A percentile compares a stretch with the other conserved stretches of the same genome.
phyloP scores from a whole-genome alignment of 352 stramenopile genomes.

The Bremia lactucae region DNA sequence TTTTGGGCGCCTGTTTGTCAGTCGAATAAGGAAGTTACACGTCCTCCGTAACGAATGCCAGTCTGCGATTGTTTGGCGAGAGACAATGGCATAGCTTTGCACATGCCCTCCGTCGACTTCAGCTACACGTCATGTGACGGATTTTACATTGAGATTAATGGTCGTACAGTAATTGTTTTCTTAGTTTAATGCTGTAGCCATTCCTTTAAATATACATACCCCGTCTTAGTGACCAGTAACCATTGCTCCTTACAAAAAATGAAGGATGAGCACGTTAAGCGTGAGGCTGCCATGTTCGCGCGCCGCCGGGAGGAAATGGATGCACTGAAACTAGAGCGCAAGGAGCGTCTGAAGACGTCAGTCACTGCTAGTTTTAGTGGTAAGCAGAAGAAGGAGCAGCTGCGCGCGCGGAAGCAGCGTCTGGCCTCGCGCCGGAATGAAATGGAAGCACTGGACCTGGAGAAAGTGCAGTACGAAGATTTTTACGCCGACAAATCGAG shows the following conservation, averaged over 20 bases:
- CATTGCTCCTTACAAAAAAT: slow-evolving; percentile 8
- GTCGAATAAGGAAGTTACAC: slow-evolving; percentile 90
- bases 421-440: slow-evolving; percentile 54
- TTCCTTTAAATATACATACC: too few species aligned
- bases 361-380: slow-evolving; percentile 59
- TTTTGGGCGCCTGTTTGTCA: slow-evolving; percentile 83
- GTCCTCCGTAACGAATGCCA: slow-evolving; percentile 90
- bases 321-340: slow-evolving; percentile 68
- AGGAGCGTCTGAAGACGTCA: slow-evolving; percentile 54
- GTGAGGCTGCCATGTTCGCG: slow-evolving; percentile 58
- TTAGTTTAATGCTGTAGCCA: too few species aligned
- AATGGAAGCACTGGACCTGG: slow-evolving; percentile 36
- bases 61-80: slow-evolving; percentile 87
- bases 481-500: slow-evolving; percentile 29
- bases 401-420: slow-evolving; percentile 74
- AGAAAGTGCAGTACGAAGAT: slow-evolving; percentile 44
- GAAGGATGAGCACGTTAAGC: slow-evolving; percentile 38
- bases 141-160: too few species aligned
- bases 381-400: slow-evolving; percentile 82
- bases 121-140: slow-evolving; percentile 85
- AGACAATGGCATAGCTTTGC: slow-evolving; percentile 88
- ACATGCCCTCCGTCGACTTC: slow-evolving; percentile 83
- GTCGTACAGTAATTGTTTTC: too few species aligned
- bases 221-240: slow-evolving; percentile 4
- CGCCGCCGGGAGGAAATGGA: slow-evolving; percentile 66